Percentiles rank a stretch among this genome's conserved stretches.
These are phyloP conservation scores for Anisodus tanguticus DNA, from an alignment of 257 asterid species.

Conservation along the genomic window DNA sequence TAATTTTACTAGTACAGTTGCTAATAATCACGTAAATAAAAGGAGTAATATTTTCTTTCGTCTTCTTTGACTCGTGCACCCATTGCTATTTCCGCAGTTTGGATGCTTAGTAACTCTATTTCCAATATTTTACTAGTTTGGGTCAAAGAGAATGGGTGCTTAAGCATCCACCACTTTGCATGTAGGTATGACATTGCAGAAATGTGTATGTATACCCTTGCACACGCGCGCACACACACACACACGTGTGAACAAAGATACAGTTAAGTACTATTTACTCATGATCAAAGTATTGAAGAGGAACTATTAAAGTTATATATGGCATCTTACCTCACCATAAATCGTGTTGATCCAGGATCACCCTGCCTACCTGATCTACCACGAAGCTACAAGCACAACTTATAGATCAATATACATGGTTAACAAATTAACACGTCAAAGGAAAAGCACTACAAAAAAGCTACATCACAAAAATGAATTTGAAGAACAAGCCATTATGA, in stretches of 20 bases:
- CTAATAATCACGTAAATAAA: neutral
- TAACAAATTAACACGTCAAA: conserved; percentile 24
- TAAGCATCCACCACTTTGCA: neutral
- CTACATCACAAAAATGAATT: conserved; percentile 14
- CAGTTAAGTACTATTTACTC: neutral
- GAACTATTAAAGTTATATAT: neutral
- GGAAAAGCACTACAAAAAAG: conserved; percentile 4
- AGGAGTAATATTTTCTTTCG: neutral
- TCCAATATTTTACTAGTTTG: conserved; percentile 2
- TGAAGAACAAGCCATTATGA: conserved; percentile 4
- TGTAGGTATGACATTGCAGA: neutral
- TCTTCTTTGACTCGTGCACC: conserved; percentile 11
- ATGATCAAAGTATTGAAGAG: conserved; percentile 2
- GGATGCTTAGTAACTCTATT: neutral
- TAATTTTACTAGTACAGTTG: neutral
- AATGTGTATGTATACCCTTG: neutral
- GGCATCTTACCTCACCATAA: conserved; percentile 87
- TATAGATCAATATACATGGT: conserved; percentile 17
- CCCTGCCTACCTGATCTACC: conserved; percentile 99
- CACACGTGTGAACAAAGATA: neutral
- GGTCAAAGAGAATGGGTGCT: conserved; percentile 15
- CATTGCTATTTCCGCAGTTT: neutral
- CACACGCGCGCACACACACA: neutral
- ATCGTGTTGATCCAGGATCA: conserved; percentile 98
- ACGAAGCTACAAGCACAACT: conserved; percentile 66